phyloP scores from a whole-genome alignment of 306 rosid species.

The cucumber (Cucumis sativus) region Cucumber_9930_V3 NC_026658.2:13155501-13156000 shows the following conservation, averaged over 20 bases:
- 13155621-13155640: conserved; percentile 30
- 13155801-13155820: not conserved
- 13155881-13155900: not conserved
- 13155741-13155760: not conserved
- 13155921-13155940: not conserved
- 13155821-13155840: not conserved
- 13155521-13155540: conserved; percentile 71
- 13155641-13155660: conserved; percentile 26
- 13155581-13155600: conserved; percentile 50
- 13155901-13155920: not conserved
- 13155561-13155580: conserved; percentile 76
- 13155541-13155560: conserved; percentile 27
- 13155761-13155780: not conserved
- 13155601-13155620: conserved; percentile 63
- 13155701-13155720: not conserved
- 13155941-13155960: not conserved
- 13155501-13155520: conserved; percentile 71
- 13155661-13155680: conserved; percentile 38
- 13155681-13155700: not conserved
- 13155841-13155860: not conserved
- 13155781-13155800: not conserved
- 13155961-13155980: not conserved
- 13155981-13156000: not conserved
- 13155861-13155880: not conserved
- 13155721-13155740: not conserved